Percentiles rank a stretch among this genome's conserved stretches.
Conservation (phyloP, 306 rosid genomes). For the Argentina anserina region DNA sequence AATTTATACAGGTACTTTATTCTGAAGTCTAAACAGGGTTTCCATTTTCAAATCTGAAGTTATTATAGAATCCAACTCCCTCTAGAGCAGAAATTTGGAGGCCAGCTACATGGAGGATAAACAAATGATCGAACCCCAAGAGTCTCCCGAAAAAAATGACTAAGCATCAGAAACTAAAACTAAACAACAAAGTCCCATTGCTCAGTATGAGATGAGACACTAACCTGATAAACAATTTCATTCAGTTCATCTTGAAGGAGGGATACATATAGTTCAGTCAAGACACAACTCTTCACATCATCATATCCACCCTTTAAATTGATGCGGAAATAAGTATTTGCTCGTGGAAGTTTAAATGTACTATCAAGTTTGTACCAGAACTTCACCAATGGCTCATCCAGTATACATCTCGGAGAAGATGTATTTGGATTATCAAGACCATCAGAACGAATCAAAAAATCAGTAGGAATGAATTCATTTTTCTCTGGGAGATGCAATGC, state of each 20-base stretch:
- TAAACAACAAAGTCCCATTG: neutral
- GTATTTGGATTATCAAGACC: constrained; percentile 34
- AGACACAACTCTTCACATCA: constrained; percentile 50
- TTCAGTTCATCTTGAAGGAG: constrained; percentile 90
- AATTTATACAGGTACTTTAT: neutral
- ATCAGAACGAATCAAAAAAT: constrained; percentile 67
- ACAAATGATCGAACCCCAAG: neutral
- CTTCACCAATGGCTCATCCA: constrained; percentile 81
- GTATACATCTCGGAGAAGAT: constrained; percentile 65
- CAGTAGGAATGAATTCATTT: constrained; percentile 89
- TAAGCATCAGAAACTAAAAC: neutral
- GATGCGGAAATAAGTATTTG: constrained; percentile 80
- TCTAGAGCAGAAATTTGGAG: constrained; percentile 5
- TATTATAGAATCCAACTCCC: neutral
- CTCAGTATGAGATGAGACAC: constrained; percentile 28
- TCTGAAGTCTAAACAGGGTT: neutral
- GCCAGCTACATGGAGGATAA: neutral
- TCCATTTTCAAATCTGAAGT: neutral
- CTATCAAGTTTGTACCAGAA: constrained; percentile 86
- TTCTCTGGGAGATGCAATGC: constrained; percentile 79
- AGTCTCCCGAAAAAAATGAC: constrained; percentile 5
- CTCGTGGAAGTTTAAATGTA: constrained; percentile 86
- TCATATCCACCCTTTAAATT: constrained; percentile 83
- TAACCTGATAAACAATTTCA: constrained; percentile 88
- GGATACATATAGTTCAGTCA: constrained; percentile 68